A percentile compares a stretch with the other conserved stretches of the same genome.
Conservation (phyloP, 495 filamentous ascomycete species). For the Aspergillus wentii region DNA sequence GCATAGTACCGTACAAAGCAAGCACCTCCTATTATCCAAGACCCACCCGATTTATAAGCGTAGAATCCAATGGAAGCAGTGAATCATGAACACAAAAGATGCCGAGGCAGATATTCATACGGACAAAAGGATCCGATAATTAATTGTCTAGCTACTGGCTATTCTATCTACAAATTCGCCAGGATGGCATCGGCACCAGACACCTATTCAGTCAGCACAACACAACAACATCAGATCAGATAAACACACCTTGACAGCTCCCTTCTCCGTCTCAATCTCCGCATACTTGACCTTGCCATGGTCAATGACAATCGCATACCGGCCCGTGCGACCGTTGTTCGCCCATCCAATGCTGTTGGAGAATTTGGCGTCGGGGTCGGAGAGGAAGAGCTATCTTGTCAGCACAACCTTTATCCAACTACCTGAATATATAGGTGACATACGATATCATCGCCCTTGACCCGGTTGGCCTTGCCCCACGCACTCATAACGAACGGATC, state of each 20-base stretch:
- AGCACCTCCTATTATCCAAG: too few relatives aligned
- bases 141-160: too few relatives aligned
- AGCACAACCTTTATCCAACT: too few relatives aligned
- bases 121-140: too few relatives aligned
- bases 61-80: too few relatives aligned
- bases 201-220: constrained; percentile 33
- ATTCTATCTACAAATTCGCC: constrained; percentile 30
- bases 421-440: too few relatives aligned
- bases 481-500: constrained; percentile 89
- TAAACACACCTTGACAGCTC: constrained; percentile 39
- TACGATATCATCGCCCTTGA: constrained; percentile 72
- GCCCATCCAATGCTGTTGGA: constrained; percentile 78
- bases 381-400: constrained; percentile 71
- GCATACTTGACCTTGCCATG: constrained; percentile 85
- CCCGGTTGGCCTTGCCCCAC: constrained; percentile 87
- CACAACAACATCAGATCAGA: background rate
- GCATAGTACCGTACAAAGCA: too few relatives aligned
- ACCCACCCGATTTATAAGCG: too few relatives aligned
- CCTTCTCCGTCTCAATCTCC: constrained; percentile 65
- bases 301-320: constrained; percentile 84
- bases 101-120: too few relatives aligned
- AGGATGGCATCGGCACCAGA: constrained; percentile 69
- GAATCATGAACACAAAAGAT: too few relatives aligned
- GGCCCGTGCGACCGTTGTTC: constrained; percentile 59
- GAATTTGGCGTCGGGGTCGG: constrained; percentile 70